Base-by-base conservation (phyloP, 2,329 filamentous ascomycete species). In the Endothia cerciana region DNA sequence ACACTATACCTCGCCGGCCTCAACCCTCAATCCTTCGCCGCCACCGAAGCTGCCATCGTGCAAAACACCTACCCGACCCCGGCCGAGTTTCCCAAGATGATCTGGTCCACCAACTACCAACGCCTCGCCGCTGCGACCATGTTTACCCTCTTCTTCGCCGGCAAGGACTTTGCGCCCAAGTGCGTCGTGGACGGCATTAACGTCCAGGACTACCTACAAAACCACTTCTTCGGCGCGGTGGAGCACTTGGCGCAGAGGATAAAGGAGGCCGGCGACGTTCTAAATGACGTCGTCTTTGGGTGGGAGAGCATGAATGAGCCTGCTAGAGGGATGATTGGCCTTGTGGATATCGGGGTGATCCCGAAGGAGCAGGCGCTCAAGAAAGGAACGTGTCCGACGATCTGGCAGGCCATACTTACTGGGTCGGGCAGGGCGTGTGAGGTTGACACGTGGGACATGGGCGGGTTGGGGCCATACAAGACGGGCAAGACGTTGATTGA, bases 261-360 rank as follows among this genome's bases (percentile, higher is more conserved):
- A 70, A 89, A 93, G 65, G 93, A 98, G 72, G 94, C 95, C 1
- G 94, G 93, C 0, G 94, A 93, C 74, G 82, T 99, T 15, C 91
- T 96, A 74, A 86, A 95, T 69, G 89, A 94, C 28, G 88, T 95
- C 38, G 89, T 99, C 6, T 90, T 98, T 71, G 95, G 95, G 1
- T 99, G 94, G 91, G 95, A 99, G 81, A 97, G 89, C 73, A 82
- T 98, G 77, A 99, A 99, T 74, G 95, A 99, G 78, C 95, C 95
- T 0, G 95, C 96, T 76, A 87, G 91, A 73, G 94, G 96, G 30
- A 83, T 97, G 74, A 87, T 96, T 58, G 94, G 94, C 15, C 90
- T 92, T 74, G 85, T 89, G 67, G 93, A 98, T 74, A 83, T 99
- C 60, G 91, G 89, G 25, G 83, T 87, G 11, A 90, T 97, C 62